Base-by-base conservation (phyloP, 129 eudicot genomes). In the Dittrichia graveolens region DNA sequence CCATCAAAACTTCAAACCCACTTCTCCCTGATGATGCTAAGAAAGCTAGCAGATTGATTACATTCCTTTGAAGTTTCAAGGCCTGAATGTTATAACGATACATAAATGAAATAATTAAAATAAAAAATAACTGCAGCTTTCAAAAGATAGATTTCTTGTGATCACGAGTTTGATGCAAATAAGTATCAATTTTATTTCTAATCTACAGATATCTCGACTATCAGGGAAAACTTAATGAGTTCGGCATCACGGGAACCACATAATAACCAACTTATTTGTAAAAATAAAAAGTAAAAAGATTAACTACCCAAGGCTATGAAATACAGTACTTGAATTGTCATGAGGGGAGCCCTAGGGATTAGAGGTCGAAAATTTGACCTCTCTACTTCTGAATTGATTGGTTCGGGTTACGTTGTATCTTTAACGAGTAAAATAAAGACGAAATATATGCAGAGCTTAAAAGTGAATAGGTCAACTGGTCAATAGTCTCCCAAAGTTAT, bases 1-100 rank as follows among this genome's bases (percentile, higher is more conserved):
- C 77, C 79, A 93, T 76, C 69, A 93, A 12, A 80, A 93, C 81
- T 59, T 88, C 96, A 62, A 90, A 77, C 45, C 98, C 95, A 69
- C 58, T 61, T 77, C 80, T 85, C 59, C 96, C 96, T 1, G 90
- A 85, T 47, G 95, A 87, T 43, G 90, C 98, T 62, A 93, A 44
- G 82, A 90, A 86, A 67, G 96, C 96, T 69, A 93, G 84, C 79
- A 87, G 67, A 71, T 40, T 47, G 19, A 90, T 77, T 15, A 85
- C 83, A 67, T 74, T 80, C 78, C 87, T 81, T 55, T 85, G 92
- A 65, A 93, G 95, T 82, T 81, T 75, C 83, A 90, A 73, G 24
- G 78, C 96, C 98, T 93, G 91, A 82, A 76, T 78, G 64, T 56
- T 76, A 24, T 37, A 12, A 67, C 24, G 5, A 68, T 40, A 64